A percentile compares a stretch with the other conserved stretches of the same genome.
These are phyloP conservation scores for Spatholobus suberectus DNA, from an alignment of 306 rosid species.

Conservation along the genomic window DNA sequence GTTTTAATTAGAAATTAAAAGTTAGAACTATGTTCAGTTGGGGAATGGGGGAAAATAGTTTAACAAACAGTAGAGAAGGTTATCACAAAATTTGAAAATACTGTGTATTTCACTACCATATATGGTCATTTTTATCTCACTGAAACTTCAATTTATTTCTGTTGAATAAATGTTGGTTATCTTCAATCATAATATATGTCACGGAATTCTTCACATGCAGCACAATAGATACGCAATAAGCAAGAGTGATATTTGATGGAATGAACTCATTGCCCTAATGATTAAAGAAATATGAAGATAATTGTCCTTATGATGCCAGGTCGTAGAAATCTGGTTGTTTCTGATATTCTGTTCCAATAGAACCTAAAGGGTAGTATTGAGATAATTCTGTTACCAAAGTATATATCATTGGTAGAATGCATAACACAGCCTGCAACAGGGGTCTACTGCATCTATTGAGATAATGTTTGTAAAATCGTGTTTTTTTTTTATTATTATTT, in stretches of 20 bases:
- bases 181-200: not conserved
- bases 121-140: not conserved
- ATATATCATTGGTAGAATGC: not conserved
- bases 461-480: conserved; percentile 10
- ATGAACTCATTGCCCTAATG: not conserved
- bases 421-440: not conserved
- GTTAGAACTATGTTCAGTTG: not conserved
- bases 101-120: not conserved
- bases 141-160: not conserved
- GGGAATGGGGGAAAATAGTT: not conserved
- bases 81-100: not conserved
- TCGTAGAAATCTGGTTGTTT: not conserved
- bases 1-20: not conserved
- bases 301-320: not conserved
- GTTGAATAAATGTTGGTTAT: not conserved
- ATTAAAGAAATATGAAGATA: not conserved
- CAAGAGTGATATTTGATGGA: not conserved
- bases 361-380: not conserved
- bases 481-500: too few species aligned
- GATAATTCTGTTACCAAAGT: not conserved
- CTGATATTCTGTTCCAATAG: not conserved
- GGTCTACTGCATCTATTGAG: not conserved
- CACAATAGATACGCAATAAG: not conserved
- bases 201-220: not conserved
- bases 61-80: not conserved